These are phyloP conservation scores for Flammula alnicola DNA, from an alignment of 1,284 basidiomycete genomes.

Conservation along the genomic window DNA sequence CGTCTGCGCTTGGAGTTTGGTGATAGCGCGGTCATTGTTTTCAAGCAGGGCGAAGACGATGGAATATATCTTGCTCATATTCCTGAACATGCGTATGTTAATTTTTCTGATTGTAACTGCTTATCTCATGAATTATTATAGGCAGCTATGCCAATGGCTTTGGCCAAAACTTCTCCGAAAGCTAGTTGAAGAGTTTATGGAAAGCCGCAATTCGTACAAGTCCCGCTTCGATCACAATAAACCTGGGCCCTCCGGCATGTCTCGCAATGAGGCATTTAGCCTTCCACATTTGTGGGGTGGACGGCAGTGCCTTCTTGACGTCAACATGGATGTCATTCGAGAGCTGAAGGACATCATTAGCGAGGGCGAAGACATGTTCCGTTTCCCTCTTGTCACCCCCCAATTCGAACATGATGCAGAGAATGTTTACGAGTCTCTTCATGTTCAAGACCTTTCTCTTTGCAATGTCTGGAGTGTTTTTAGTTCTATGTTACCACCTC, in stretches of 20 bases:
- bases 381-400: slow-evolving; percentile 7
- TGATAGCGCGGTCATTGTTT: slow-evolving; percentile 27
- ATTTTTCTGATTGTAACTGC: neutral
- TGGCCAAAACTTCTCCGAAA: slow-evolving; percentile 32
- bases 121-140: slow-evolving; percentile 10
- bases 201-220: slow-evolving; percentile 21
- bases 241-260: slow-evolving; percentile 33
- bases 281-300: slow-evolving; percentile 27
- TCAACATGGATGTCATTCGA: slow-evolving; percentile 26
- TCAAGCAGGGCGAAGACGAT: slow-evolving; percentile 21
- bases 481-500: slow-evolving; percentile 16
- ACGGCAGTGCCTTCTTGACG: slow-evolving; percentile 24
- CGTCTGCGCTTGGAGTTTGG: slow-evolving; percentile 30
- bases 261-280: slow-evolving; percentile 28
- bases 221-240: slow-evolving; percentile 29
- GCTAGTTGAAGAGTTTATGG: slow-evolving; percentile 24
- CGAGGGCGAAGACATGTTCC: slow-evolving; percentile 25
- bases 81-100: slow-evolving; percentile 28
- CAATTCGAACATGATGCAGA: slow-evolving; percentile 24
- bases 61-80: slow-evolving; percentile 28
- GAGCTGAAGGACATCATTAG: slow-evolving; percentile 29
- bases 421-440: slow-evolving; percentile 18
- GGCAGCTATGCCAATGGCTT: slow-evolving; percentile 33
- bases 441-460: slow-evolving; percentile 13
- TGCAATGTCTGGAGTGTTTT: slow-evolving; percentile 32